Conservation (phyloP, 495 filamentous ascomycete genomes). For the Penicillium bovifimosum region DNA sequence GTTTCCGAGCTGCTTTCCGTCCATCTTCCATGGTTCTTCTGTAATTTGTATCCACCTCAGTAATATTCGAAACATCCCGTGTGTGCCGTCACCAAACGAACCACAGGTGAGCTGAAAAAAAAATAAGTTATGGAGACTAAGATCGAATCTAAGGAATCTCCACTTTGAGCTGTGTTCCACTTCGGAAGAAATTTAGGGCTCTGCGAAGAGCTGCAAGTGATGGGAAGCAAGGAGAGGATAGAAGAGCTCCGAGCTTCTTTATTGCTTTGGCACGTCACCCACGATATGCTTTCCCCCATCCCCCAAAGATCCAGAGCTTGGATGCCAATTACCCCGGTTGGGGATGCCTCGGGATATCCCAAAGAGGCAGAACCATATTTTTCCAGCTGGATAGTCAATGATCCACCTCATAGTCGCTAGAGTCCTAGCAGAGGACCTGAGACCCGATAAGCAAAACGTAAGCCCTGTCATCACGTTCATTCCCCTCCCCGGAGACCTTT, state of each 20-base stretch:
- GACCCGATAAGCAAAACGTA: background rate
- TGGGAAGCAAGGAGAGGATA: background rate
- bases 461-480: background rate
- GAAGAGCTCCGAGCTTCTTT: background rate
- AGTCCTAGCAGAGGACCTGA: too few relatives aligned
- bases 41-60: conserved; percentile 8
- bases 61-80: conserved; percentile 2
- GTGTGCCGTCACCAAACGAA: conserved; percentile 9
- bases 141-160: conserved; percentile 8
- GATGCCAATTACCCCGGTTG: too few relatives aligned
- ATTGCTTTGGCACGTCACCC: background rate
- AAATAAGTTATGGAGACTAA: background rate
- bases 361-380: background rate
- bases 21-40: conserved; percentile 24
- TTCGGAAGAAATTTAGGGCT: conserved; percentile 4
- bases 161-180: conserved; percentile 3
- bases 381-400: too few relatives aligned
- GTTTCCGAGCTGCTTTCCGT: background rate
- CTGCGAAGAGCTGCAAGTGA: background rate
- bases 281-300: background rate
- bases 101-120: conserved; percentile 8
- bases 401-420: too few relatives aligned
- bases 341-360: too few relatives aligned
- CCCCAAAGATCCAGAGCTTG: background rate
- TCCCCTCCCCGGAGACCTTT: background rate